Base-by-base conservation (phyloP, 2,329 filamentous ascomycete genomes). In the Seiridium unicorne region DNA sequence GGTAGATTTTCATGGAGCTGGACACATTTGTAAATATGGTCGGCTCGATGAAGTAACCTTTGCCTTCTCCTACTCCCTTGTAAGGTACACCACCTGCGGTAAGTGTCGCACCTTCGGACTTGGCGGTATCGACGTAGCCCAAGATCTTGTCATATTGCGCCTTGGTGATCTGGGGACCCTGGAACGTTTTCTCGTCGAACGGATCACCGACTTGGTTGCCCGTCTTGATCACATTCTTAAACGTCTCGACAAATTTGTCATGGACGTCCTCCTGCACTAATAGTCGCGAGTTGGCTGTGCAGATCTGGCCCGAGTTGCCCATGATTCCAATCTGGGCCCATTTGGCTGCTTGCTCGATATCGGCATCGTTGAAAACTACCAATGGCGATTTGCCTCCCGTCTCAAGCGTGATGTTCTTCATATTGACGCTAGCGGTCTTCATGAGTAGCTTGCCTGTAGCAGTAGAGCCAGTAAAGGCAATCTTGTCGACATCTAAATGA, bases 391-490 rank as follows among this genome's bases (percentile, higher is more conserved):
- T 90, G 59, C 88, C 88, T 44, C 88, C 88, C 10, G 86, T 86
- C 74, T 89, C 87, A 7, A 89, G 78, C 1, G 85, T 89, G 60
- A 89, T 85, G 68, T 87, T 88, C 74, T 89, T 89, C 67, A 86
- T 76, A 64, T 79, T 91, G 1, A 82, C 75, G n/a, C 85, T 81
- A 0, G 90, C 89, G 74, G 85, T 81, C 71, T 90, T 91, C 89
- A 93, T 92, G 64, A 93, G 91, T 55, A 88, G 81, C 59, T 85
- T 84, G 6, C 88, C 91, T 0, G 90, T 93, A 1, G 79, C 77
- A 0, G 90, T 93, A 3, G 87, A 90, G 47, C 91, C 91, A 0
- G 91, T 93, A 64, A 93, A 94, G 0, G 90, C 89, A 62, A 94
- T 81, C 78, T 93, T 93, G 69, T 92, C 88, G n/a, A 94, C 81